Evolutionary conservation across 495 filamentous ascomycete species (phyloP).

Genomic region (Ramalina intermedia): DNA sequence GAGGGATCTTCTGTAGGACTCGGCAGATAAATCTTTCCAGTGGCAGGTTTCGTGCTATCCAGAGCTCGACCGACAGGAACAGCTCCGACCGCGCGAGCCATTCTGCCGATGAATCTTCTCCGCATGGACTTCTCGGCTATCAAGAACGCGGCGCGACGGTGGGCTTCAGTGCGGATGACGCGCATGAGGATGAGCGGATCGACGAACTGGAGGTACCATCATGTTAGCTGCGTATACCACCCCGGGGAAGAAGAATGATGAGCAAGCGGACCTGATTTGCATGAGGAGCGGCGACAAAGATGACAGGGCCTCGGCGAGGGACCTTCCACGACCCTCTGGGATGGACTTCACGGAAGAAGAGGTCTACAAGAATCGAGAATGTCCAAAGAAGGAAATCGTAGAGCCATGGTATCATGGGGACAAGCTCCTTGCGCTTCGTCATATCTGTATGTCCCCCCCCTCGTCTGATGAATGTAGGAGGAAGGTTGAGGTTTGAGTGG

Average conservation of each 20-base stretch:
- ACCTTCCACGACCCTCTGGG: constrained; percentile 89
- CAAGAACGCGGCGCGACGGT: constrained; percentile 78
- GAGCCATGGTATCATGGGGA: constrained; percentile 55
- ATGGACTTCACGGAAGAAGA: constrained; percentile 97
- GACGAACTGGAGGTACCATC: constrained; percentile 51
- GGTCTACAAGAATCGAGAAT: constrained; percentile 73
- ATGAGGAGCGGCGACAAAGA: constrained; percentile 96
- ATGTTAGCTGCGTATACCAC: neutral
- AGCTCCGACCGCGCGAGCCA: constrained; percentile 64
- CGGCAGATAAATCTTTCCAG: constrained; percentile 79
- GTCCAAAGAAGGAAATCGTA: constrained; percentile 75
- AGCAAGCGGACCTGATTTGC: constrained; percentile 68
- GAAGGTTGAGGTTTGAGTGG: no score
- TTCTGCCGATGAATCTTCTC: constrained; percentile 69
- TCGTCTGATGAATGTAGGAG: no score
- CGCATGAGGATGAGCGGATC: constrained; percentile 91
- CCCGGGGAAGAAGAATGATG: constrained; percentile 1
- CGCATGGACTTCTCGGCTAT: constrained; percentile 91
- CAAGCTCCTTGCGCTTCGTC: constrained; percentile 39
- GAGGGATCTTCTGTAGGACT: constrained; percentile 73
- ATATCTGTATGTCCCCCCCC: constrained; percentile 1
- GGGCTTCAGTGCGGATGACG: constrained; percentile 66
- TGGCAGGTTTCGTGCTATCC: constrained; percentile 67
- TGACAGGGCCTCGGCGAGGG: constrained; percentile 70
- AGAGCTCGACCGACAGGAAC: constrained; percentile 82